Evolutionary conservation across 1,284 basidiomycete species (phyloP).

Genomic region (Phylloporus sp.): DNA sequence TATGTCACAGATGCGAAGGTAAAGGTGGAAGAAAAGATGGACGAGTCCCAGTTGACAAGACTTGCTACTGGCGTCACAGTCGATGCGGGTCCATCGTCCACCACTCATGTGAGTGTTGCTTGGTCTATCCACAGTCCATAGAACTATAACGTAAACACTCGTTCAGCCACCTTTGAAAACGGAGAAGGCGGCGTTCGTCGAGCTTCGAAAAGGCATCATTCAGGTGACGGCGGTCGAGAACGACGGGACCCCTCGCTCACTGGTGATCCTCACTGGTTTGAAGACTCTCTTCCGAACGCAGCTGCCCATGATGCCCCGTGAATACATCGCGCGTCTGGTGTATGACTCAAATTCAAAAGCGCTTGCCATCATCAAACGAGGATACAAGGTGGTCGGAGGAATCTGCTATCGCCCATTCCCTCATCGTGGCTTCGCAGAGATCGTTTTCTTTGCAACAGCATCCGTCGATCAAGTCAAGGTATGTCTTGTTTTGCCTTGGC

Average conservation of each 20-base stretch:
- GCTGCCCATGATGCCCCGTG: slow-evolving; percentile 98
- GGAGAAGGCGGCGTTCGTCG: slow-evolving; percentile 82
- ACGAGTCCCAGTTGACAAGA: slow-evolving; percentile 70
- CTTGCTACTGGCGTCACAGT: slow-evolving; percentile 82
- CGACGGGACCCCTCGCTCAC: slow-evolving; percentile 74
- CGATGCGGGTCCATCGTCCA: slow-evolving; percentile 58
- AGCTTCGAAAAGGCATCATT: slow-evolving; percentile 86
- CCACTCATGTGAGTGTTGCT: slow-evolving; percentile 48
- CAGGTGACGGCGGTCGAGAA: slow-evolving; percentile 88
- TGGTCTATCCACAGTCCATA: not conserved
- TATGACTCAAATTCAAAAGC: slow-evolving; percentile 92
- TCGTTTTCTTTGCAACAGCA: slow-evolving; percentile 98
- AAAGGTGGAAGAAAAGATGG: slow-evolving; percentile 79
- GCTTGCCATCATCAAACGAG: slow-evolving; percentile 94
- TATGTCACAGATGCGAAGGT: slow-evolving; percentile 53
- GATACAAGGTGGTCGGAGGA: slow-evolving; percentile 96
- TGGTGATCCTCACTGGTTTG: slow-evolving; percentile 90
- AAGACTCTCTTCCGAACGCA: slow-evolving; percentile 99
- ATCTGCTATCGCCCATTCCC: slow-evolving; percentile 98
- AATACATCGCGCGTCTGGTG: slow-evolving; percentile 97
- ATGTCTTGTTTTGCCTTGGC: slow-evolving; percentile 19
- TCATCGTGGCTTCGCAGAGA: slow-evolving; percentile 95
- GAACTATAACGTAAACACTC: not conserved
- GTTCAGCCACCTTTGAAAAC: slow-evolving; percentile 54
- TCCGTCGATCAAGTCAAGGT: slow-evolving; percentile 98